Evolutionary conservation across 345 rosid genomes (phyloP).

Genomic region (Salix caprea): DNA sequence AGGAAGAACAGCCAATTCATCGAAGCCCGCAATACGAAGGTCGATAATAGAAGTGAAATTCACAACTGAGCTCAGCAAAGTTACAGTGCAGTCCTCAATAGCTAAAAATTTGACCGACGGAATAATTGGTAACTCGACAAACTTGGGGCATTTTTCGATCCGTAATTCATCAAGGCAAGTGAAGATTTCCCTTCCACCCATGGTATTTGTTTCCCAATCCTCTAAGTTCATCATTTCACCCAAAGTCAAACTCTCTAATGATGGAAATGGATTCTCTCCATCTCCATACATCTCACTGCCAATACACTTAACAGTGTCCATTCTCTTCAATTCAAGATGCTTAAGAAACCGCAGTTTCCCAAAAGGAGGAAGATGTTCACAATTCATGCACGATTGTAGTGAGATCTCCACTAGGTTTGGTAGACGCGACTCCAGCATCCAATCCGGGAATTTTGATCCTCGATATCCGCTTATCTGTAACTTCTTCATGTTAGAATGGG

Average conservation of each 20-base stretch:
- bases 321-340: background rate
- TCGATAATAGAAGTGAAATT: background rate
- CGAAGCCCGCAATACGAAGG: background rate
- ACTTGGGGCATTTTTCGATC: background rate
- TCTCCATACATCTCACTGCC: background rate
- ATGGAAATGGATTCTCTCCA: background rate
- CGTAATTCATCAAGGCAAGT: background rate
- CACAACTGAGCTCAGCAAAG: background rate
- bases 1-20: background rate
- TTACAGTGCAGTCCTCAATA: background rate
- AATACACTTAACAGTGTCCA: background rate
- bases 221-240: background rate
- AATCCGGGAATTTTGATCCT: conserved; percentile 6
- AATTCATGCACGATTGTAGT: background rate
- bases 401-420: conserved; percentile 5
- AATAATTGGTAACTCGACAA: background rate
- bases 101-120: background rate
- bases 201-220: background rate
- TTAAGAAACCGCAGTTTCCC: conserved; percentile 1
- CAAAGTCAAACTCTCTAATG: background rate
- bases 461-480: background rate
- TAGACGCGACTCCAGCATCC: background rate
- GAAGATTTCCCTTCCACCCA: background rate
- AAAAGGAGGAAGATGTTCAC: conserved; percentile 13
- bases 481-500: background rate